Evolutionary conservation across 1,284 basidiomycete genomes (phyloP), one percentile per base, ranked within the genome.

Genomic region (Irpex lacteus): DNA sequence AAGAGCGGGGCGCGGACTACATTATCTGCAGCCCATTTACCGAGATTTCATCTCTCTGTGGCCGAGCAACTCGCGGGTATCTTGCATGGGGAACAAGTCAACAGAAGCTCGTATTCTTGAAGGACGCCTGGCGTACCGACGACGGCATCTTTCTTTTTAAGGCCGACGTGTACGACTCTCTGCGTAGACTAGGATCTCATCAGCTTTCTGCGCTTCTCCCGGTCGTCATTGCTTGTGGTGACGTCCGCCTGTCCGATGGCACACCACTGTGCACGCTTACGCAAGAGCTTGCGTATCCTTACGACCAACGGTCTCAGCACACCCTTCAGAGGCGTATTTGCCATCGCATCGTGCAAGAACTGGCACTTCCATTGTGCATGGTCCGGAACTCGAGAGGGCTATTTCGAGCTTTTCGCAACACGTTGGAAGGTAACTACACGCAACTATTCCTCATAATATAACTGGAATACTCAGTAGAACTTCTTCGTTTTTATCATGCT

Each of bases 101-200:
- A 21, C 40, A 59, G 21, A 38, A 50, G 21, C 64, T 65, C 2
- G 59, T 67, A 4, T 67, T 65, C 37, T 61, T 67, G 19, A 67
- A 67, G 53, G 66, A 65, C 40, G 57, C 54, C 13, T 66, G 65
- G 65, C 59, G 65, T 6, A 40, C 54, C 4, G 64, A 63, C 13
- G 13, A 32, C 36, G 18, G 18, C 4, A 40, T 32, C 5, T 15
- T 19, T 6, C 36, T 59, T 1, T 50, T 56, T 1, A 60, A 65
- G 44, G 60, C 38, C 3, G 21, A 61, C 9, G 54, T 53, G 49
- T 66, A 66, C 57, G 56, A 34, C 18, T 18, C 21, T 7, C 54
- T 66, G 13, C 11, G 56, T 44, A 15, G 40, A 9, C 15, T 44
- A 15, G 15, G 15, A 9, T 44, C 15, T 5, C 52, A 62, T 4